These are phyloP conservation scores for Russula sp. DNA, from an alignment of 768 basidiomycete species.

Conservation along the genomic window DNA sequence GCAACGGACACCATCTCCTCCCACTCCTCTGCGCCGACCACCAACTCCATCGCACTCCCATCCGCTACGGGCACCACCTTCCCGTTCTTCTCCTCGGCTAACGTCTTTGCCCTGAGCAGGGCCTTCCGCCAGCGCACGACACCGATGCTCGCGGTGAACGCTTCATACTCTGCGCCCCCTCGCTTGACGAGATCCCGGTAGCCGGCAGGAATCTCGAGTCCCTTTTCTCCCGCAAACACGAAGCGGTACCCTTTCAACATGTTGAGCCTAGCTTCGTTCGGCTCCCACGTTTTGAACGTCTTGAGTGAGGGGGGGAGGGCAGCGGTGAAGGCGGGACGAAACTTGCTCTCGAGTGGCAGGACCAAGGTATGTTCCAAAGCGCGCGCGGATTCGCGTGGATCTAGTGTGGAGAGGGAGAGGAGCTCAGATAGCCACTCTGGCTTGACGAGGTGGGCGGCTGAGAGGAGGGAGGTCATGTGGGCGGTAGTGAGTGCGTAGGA, in stretches of 20 bases:
- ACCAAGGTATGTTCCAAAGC: constrained; percentile 44
- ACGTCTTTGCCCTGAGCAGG: constrained; percentile 45
- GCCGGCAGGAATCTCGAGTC: constrained; percentile 40
- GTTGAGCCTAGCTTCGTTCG: constrained; percentile 52
- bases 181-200: constrained; percentile 47
- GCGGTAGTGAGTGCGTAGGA: constrained; percentile 42
- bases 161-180: constrained; percentile 57
- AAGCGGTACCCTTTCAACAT: constrained; percentile 51
- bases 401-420: constrained; percentile 40
- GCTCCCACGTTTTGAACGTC: constrained; percentile 53
- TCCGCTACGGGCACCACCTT: constrained; percentile 47
- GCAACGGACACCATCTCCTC: constrained; percentile 44
- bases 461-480: constrained; percentile 53
- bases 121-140: constrained; percentile 43
- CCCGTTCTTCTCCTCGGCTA: constrained; percentile 26
- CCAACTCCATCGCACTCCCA: constrained; percentile 37
- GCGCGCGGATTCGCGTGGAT: constrained; percentile 29
- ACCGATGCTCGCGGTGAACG: constrained; percentile 47
- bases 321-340: constrained; percentile 50
- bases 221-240: constrained; percentile 51
- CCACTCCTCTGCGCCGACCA: constrained; percentile 51
- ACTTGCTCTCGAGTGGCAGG: constrained; percentile 48
- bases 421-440: constrained; percentile 62
- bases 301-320: constrained; percentile 43
- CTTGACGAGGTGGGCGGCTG: constrained; percentile 51